A percentile compares a stretch with the other conserved stretches of the same genome.
phyloP scores from a whole-genome alignment of 176 grass and related monocot genomes.

The Oryza coarctata region DNA sequence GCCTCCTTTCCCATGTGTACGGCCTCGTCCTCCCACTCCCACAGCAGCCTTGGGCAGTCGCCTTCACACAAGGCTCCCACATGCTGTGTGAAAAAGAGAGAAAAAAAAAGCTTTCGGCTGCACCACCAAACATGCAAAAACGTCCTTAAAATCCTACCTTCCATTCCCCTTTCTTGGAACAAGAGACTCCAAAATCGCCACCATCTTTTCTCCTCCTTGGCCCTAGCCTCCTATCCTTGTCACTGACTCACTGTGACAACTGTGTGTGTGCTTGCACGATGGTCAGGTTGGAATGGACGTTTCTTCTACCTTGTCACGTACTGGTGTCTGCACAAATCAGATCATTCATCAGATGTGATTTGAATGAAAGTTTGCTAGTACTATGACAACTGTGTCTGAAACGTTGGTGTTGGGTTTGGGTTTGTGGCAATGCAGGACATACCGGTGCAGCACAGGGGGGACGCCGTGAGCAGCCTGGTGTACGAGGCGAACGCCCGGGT shows the following conservation, averaged over 20 bases:
- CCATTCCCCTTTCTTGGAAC: conserved; percentile 13
- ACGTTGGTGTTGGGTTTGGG: background rate
- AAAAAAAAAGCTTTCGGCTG: conserved; percentile 42
- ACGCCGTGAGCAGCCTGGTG: conserved; percentile 96
- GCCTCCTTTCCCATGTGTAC: conserved; percentile 29
- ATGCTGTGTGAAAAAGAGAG: conserved; percentile 1
- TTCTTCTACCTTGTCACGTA: background rate
- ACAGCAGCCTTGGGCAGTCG: background rate
- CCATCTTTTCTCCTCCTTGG: background rate
- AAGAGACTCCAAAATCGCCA: conserved; percentile 13
- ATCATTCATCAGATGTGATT: background rate
- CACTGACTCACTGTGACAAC: background rate
- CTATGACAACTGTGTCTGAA: background rate
- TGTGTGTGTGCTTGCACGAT: background rate
- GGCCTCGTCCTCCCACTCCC: background rate
- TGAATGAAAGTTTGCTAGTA: conserved; percentile 13
- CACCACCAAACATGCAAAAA: conserved; percentile 39
- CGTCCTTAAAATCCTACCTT: background rate
- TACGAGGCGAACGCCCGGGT: conserved; percentile 98
- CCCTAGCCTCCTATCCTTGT: background rate
- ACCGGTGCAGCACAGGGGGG: conserved; percentile 75
- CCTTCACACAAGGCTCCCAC: conserved; percentile 22
- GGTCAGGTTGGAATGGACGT: background rate
- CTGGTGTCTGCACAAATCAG: background rate
- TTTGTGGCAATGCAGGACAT: conserved; percentile 61